A percentile compares a stretch with the other conserved stretches of the same genome.
phyloP scores from a whole-genome alignment of 2,329 filamentous ascomycete species.

The Sporothrix euskadiensis region DNA sequence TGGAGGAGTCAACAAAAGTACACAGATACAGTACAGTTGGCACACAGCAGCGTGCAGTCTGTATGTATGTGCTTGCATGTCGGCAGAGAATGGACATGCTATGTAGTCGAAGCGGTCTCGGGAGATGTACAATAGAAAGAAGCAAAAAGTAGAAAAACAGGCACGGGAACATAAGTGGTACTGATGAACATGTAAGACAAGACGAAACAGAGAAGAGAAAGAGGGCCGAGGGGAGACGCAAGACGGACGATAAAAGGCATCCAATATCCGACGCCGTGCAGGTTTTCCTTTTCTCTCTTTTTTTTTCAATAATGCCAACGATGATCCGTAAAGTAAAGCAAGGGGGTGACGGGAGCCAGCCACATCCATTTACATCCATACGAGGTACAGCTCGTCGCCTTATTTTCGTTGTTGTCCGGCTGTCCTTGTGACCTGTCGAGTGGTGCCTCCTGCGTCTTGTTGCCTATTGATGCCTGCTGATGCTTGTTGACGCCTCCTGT shows the following conservation, averaged over 20 bases:
- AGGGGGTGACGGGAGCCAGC: not conserved
- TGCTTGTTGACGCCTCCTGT: not conserved
- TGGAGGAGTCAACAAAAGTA: not conserved
- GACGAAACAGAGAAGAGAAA: not conserved
- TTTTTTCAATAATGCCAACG: not conserved
- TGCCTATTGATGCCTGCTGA: not conserved
- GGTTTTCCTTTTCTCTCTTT: not conserved
- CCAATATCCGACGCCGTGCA: constrained; percentile 3
- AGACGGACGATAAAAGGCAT: not conserved
- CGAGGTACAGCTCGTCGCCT: not conserved
- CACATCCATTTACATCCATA: not conserved
- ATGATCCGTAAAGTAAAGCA: not conserved
- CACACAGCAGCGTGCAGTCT: constrained; percentile 1
- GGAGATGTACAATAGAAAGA: not conserved
- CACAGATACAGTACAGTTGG: not conserved
- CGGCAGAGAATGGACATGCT: not conserved
- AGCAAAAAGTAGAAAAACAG: constrained; percentile 4
- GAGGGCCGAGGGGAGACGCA: not conserved
- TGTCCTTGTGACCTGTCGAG: constrained; percentile 8
- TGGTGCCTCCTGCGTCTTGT: not conserved
- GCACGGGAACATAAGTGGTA: not conserved
- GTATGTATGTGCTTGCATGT: not conserved
- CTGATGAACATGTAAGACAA: not conserved
- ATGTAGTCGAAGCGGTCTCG: not conserved
- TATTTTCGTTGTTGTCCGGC: not conserved